Evolutionary conservation across 2,329 filamentous ascomycete genomes (phyloP), one percentile per base, ranked within the genome.

Genomic region (Pyrenochaeta sp.): DNA sequence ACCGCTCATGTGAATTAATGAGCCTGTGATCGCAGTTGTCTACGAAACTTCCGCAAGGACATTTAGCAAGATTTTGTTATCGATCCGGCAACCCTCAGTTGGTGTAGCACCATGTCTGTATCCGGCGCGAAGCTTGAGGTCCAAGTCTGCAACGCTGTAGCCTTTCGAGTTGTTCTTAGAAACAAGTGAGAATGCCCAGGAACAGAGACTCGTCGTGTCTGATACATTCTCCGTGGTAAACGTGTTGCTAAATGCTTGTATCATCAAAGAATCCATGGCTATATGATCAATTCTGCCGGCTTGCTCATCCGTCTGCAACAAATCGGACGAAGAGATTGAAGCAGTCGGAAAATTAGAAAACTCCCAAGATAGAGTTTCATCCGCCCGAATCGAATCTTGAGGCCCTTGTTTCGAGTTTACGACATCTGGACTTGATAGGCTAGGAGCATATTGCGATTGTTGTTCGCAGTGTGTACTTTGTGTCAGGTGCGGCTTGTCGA

Each of bases 131-230:
- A 67, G 54, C 42, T 60, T 61, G 25, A 64, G 34, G 28, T 67
- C 62, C 39, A 67, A 49, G 12, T 65, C 55, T 50, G 55, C 42
- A 13, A 30, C 37, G 44, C 52, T 58, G 46, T 54, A 62, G 6
- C 62, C 59, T 52, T 62, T 65, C 8, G 13, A 15, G 25, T 65
- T 65, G 42, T 55, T 59, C 40, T 56, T 56, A 6, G 59, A 43
- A 37, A 67, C 43, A 5, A 65, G 59, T 27, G 64, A 67, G 53
- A 64, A 67, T 25, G 64, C 64, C 28, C 30, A 50, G 24, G 64
- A 64, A 50, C 64, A 67, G 37, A 67, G 60, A 19, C 57, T 67
- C 13, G 62, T 65, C 12, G 54, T 63, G 36, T 58, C 56, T 51
- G 50, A 56, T 52, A 53, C 48, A 47, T 60, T 40, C 6, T 50